Evolutionary conservation across 192 early-diverging fungal genomes (phyloP).

Genomic region (Linnemannia schmuckeri): DNA sequence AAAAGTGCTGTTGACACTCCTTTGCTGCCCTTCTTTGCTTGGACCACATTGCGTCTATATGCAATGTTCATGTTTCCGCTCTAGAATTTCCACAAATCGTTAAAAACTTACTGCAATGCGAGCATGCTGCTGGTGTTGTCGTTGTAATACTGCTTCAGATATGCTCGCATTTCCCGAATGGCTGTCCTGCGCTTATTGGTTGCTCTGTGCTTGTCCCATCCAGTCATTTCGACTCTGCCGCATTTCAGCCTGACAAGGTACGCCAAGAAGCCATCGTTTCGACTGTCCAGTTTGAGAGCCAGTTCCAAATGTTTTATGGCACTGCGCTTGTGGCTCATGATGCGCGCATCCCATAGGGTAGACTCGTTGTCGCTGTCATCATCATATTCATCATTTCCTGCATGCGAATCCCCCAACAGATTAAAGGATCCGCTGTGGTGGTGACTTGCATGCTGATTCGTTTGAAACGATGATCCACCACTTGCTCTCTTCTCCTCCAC

Average conservation of each 20-base stretch:
- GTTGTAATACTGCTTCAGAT: constrained; percentile 17
- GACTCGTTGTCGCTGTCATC: not conserved
- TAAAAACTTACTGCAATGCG: constrained; percentile 26
- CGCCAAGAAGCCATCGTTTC: constrained; percentile 36
- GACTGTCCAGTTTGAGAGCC: constrained; percentile 10
- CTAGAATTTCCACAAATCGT: not conserved
- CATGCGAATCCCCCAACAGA: not conserved
- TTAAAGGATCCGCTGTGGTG: not conserved
- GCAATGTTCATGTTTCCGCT: too few relatives aligned
- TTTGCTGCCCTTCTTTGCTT: not conserved
- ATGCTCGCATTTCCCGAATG: constrained; percentile 28
- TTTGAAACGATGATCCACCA: not conserved
- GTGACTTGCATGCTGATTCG: not conserved
- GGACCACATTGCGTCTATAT: too few relatives aligned
- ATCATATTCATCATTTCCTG: constrained; percentile 4
- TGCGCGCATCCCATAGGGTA: not conserved
- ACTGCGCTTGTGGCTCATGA: not conserved
- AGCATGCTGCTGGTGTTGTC: constrained; percentile 30
- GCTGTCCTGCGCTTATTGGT: constrained; percentile 4
- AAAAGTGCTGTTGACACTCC: not conserved
- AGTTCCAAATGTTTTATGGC: constrained; percentile 26
- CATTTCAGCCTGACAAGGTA: constrained; percentile 38
- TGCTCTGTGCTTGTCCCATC: not conserved
- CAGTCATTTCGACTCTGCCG: constrained; percentile 14
- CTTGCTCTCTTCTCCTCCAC: not conserved